Base-by-base conservation (phyloP, 768 basidiomycete species). In the Exidia glandulosa region DNA sequence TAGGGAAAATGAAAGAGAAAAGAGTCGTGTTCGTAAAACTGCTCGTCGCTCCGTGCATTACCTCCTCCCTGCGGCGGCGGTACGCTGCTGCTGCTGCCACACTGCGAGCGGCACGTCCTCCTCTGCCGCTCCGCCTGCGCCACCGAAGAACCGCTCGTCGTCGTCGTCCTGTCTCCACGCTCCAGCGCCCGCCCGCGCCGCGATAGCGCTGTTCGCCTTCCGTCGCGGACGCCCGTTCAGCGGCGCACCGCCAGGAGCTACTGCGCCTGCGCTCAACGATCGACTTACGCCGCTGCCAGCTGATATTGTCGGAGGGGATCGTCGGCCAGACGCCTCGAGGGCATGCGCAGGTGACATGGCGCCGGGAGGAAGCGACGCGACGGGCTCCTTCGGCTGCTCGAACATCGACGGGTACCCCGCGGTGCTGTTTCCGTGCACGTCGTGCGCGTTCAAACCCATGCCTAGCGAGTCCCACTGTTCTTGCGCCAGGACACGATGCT, bases 401-500 rank as follows among this genome's bases (percentile, higher is more conserved):
- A 27, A 27, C 16, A 31, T n/a, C 50, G 50, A 9, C 9, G 10
- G 9, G 36, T 37, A 54, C 33, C 50, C 12, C 27, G 50, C 25
- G 27, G 30, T 31, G 50, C 50, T 23, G 4, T 19, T 19, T 10
- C 12, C 56, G 34, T 27, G 37, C 47, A 23, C 57, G 48, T 45
- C 57, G 32, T 25, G 41, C 59, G 32, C 57, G 32, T n/a, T 52
- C 32, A 34, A 50, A 2, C 41, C 59, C 30, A 48, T 27, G 30
- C 48, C 32, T 32, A 48, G 45, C n/a, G 59, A 57, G 60, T 64
- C 59, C 27, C 78, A 77, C 63, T 90, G 89, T 69, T 95, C 91
- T 66, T 94, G 87, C 70, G 94, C 90, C 81, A 97, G 92, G 56
- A 86, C 89, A 27, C 88, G 84, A 70, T 92, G 88, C 70, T 97